These are phyloP conservation scores for Fusarium sulawesiense DNA, from an alignment of 2,329 filamentous ascomycete species.

Conservation along the genomic window DNA sequence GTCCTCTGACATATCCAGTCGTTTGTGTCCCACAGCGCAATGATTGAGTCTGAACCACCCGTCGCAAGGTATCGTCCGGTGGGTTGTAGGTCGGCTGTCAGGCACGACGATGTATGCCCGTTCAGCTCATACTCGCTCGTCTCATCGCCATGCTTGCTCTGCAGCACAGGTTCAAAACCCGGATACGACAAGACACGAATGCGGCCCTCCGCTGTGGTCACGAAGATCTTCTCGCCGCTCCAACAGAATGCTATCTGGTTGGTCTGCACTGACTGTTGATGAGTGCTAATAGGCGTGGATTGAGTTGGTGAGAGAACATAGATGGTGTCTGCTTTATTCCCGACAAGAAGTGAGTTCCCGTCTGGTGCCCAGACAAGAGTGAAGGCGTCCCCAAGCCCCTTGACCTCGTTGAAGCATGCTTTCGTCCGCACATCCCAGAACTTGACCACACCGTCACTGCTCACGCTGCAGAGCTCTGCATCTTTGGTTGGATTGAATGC, in stretches of 20 bases:
- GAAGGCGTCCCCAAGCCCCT: conserved; percentile 73
- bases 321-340: conserved; percentile 75
- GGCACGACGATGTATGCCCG: conserved; percentile 79
- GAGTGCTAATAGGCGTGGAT: conserved; percentile 65
- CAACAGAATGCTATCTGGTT: conserved; percentile 82
- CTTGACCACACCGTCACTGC: conserved; percentile 77
- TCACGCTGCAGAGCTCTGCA: conserved; percentile 79
- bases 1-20: conserved; percentile 82
- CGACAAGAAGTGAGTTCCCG: conserved; percentile 76
- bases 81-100: conserved; percentile 76
- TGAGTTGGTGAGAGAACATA: conserved; percentile 71
- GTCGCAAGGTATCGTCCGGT: conserved; percentile 78
- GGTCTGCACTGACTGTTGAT: conserved; percentile 72
- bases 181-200: conserved; percentile 78
- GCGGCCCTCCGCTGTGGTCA: conserved; percentile 77
- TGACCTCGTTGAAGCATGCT: conserved; percentile 75
- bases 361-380: conserved; percentile 80
- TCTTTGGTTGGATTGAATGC: conserved; percentile 83
- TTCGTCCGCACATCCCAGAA: conserved; percentile 85
- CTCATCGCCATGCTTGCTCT: conserved; percentile 59
- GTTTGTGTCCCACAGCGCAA: conserved; percentile 81
- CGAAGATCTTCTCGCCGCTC: conserved; percentile 75
- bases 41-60: conserved; percentile 79
- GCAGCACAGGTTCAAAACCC: conserved; percentile 66
- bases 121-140: conserved; percentile 70